phyloP scores from a whole-genome alignment of 805 yeast species.

The Ogataea methanolica region DNA sequence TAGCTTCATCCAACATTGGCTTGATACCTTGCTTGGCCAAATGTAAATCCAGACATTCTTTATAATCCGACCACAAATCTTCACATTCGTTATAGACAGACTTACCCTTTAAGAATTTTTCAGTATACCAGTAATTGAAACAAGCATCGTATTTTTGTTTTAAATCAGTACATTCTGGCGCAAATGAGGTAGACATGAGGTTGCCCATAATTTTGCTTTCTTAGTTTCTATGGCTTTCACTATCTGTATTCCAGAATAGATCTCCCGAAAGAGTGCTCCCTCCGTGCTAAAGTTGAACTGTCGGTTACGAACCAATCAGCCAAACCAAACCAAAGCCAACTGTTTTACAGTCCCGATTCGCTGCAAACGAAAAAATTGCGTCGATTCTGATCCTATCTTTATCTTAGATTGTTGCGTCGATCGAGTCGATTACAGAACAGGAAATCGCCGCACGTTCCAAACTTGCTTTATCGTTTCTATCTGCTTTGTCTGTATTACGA shows the following conservation, averaged over 20 bases:
- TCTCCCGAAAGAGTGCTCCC: not conserved
- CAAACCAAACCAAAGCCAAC: too few species aligned
- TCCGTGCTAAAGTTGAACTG: not conserved
- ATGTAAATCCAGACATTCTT: conserved; percentile 75
- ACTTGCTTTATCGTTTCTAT: too few species aligned
- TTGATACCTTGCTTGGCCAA: conserved; percentile 71
- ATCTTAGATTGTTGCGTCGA: not conserved
- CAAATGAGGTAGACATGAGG: conserved; percentile 81
- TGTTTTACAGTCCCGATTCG: too few species aligned
- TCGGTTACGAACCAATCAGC: too few species aligned
- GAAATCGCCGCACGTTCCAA: too few species aligned
- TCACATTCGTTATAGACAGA: conserved; percentile 81
- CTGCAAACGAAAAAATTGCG: too few species aligned
- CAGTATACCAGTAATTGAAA: conserved; percentile 93
- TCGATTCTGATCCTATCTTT: not conserved
- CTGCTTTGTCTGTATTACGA: too few species aligned
- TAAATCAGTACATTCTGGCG: conserved; percentile 91
- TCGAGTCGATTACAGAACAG: not conserved
- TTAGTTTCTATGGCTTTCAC: not conserved
- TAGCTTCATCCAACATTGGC: conserved; percentile 81
- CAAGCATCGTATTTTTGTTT: conserved; percentile 88
- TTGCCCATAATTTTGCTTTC: conserved; percentile 49
- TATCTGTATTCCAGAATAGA: not conserved
- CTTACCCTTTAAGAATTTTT: conserved; percentile 65
- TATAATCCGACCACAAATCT: conserved; percentile 82